These are phyloP conservation scores for Aureobasidium subglaciale DNA, from an alignment of 2,329 filamentous ascomycete genomes.

Conservation along the genomic window DNA sequence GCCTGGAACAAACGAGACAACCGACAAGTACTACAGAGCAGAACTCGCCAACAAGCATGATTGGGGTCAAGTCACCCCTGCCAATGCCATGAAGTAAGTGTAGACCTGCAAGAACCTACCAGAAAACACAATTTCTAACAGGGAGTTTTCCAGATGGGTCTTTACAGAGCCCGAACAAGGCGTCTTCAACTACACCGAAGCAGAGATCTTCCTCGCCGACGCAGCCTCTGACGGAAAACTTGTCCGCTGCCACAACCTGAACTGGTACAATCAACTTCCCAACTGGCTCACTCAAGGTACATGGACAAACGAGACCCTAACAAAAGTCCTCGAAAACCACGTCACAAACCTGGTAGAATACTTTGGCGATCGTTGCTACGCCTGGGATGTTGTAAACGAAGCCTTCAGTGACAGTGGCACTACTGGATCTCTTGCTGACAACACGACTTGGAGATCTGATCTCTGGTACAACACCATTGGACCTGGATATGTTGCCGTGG, in stretches of 20 bases:
- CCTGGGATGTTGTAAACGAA: conserved; percentile 63
- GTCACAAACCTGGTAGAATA: conserved; percentile 52
- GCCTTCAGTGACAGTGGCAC: conserved; percentile 43
- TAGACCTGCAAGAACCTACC: conserved; percentile 18
- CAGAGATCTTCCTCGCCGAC: conserved; percentile 43
- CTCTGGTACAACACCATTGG: conserved; percentile 53
- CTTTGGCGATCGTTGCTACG: conserved; percentile 54
- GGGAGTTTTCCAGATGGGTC: conserved; percentile 42
- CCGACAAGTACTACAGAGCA: conserved; percentile 48
- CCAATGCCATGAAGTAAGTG: conserved; percentile 50
- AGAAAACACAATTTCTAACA: neutral
- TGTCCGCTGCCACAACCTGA: conserved; percentile 56
- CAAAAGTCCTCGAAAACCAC: conserved; percentile 51
- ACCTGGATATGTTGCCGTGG: conserved; percentile 49
- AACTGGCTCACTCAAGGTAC: conserved; percentile 41
- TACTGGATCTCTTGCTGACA: conserved; percentile 19
- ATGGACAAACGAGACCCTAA: conserved; percentile 55
- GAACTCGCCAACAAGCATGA: conserved; percentile 50
- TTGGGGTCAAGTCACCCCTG: conserved; percentile 59
- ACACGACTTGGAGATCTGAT: conserved; percentile 45
- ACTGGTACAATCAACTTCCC: conserved; percentile 50
- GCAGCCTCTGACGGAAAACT: conserved; percentile 37
- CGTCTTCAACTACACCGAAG: conserved; percentile 52
- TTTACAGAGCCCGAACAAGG: conserved; percentile 51
- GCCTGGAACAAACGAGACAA: conserved; percentile 36